Percentiles rank a stretch among this genome's conserved stretches.
These are phyloP conservation scores for Penicillium canescens DNA, from an alignment of 495 filamentous ascomycete species.

Conservation along the genomic window DNA sequence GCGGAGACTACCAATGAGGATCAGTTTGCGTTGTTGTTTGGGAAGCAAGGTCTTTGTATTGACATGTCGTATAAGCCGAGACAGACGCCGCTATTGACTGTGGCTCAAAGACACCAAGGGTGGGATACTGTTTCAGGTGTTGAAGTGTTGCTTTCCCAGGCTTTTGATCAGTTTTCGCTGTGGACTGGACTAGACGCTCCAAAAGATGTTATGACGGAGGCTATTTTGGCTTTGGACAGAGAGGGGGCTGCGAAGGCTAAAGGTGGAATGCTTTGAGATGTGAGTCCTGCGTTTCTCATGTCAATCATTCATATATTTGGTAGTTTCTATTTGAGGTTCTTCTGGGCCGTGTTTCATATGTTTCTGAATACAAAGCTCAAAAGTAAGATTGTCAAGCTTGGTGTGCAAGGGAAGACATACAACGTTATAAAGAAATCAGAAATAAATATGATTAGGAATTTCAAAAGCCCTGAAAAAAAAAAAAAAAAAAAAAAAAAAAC, in stretches of 20 bases:
- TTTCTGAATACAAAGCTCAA: no score
- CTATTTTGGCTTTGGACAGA: slow-evolving; percentile 10
- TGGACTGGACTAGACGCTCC: slow-evolving; percentile 56
- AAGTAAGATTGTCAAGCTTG: no score
- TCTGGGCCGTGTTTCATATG: no score
- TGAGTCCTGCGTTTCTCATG: background rate
- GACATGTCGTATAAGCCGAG: slow-evolving; percentile 65
- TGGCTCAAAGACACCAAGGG: slow-evolving; percentile 45
- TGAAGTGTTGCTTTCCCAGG: slow-evolving; percentile 70
- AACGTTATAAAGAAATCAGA: no score
- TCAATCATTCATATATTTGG: background rate
- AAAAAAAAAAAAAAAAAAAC: no score
- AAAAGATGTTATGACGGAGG: slow-evolving; percentile 11
- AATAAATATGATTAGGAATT: no score
- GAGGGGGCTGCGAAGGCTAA: background rate
- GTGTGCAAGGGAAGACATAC: no score
- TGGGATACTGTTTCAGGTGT: slow-evolving; percentile 70
- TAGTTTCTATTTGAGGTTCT: no score
- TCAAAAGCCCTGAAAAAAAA: no score
- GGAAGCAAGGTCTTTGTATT: slow-evolving; percentile 20
- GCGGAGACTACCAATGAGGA: slow-evolving; percentile 18
- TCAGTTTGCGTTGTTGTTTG: slow-evolving; percentile 21
- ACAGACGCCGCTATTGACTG: slow-evolving; percentile 58
- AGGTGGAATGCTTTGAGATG: slow-evolving; percentile 2
- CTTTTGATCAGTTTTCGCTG: slow-evolving; percentile 69